A percentile compares a stretch with the other conserved stretches of the same genome.
phyloP scores from a whole-genome alignment of 257 asterid species.

The Ocimum tenuiflorum region DNA sequence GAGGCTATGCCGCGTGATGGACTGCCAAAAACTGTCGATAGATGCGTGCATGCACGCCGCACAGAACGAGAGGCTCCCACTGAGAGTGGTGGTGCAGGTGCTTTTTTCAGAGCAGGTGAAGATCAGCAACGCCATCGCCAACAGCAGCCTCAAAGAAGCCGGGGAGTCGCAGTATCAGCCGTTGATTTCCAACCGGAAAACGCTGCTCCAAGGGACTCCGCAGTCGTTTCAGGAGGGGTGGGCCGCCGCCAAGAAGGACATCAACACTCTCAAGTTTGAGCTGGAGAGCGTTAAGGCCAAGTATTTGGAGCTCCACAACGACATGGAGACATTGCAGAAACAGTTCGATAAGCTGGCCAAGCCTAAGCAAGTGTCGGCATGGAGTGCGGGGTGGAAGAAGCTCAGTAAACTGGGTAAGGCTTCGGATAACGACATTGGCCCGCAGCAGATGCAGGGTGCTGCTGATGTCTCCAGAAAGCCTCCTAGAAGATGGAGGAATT shows the following conservation, averaged over 20 bases:
- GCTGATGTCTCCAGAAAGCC: slow-evolving; percentile 44
- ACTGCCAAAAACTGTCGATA: slow-evolving; percentile 81
- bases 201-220: slow-evolving; percentile 87
- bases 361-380: slow-evolving; percentile 61
- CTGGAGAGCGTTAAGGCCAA: slow-evolving; percentile 68
- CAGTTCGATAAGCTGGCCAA: slow-evolving; percentile 62
- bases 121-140: slow-evolving; percentile 76
- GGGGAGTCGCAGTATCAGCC: slow-evolving; percentile 64
- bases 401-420: slow-evolving; percentile 57
- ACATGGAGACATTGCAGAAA: slow-evolving; percentile 64
- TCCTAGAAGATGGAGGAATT: slow-evolving; percentile 89
- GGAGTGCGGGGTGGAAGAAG: slow-evolving; percentile 83
- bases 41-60: slow-evolving; percentile 98
- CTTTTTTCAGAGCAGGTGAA: slow-evolving; percentile 93
- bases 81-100: slow-evolving; percentile 78
- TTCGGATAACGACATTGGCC: slow-evolving; percentile 38
- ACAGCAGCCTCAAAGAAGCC: slow-evolving; percentile 49
- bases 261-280: slow-evolving; percentile 80
- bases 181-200: slow-evolving; percentile 47
- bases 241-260: slow-evolving; percentile 89
- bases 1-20: slow-evolving; percentile 87
- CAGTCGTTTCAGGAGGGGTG: slow-evolving; percentile 96
- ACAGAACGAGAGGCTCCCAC: slow-evolving; percentile 86
- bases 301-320: slow-evolving; percentile 66
- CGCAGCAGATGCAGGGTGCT: slow-evolving; percentile 26